Percentiles rank a stretch among this genome's conserved stretches.
Evolutionary conservation across 23 red algal genomes (phyloP).

Genomic region (Chondrus crispus): DNA sequence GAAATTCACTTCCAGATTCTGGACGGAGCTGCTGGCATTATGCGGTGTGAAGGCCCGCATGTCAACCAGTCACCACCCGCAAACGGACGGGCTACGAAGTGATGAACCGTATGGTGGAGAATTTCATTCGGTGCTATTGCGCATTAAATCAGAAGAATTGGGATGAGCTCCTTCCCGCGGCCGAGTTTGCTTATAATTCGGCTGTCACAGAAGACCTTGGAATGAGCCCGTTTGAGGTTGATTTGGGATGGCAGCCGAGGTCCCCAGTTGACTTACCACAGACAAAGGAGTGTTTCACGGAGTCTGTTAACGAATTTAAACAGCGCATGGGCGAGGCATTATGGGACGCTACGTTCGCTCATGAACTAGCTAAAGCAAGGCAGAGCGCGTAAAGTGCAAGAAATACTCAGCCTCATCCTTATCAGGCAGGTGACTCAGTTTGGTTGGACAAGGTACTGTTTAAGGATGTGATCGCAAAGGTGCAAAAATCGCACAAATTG

Average conservation of each 20-base stretch:
- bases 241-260: neutral
- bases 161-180: neutral
- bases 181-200: conserved; percentile 12
- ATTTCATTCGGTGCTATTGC: neutral
- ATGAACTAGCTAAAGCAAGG: neutral
- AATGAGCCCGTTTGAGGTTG: neutral
- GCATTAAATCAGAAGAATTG: neutral
- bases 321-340: neutral
- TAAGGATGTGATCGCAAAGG: neutral
- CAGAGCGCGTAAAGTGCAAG: neutral
- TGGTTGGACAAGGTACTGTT: neutral
- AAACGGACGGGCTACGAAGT: too few species aligned
- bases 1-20: neutral
- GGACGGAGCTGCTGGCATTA: neutral
- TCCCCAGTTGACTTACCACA: neutral
- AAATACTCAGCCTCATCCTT: neutral
- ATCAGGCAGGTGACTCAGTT: neutral
- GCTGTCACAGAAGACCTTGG: neutral
- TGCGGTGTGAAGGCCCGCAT: too few species aligned
- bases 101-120: too few species aligned
- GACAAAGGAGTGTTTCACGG: neutral
- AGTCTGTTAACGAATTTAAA: neutral
- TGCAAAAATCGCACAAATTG: neutral
- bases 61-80: too few species aligned
- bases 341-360: neutral